Conservation (phyloP, 2,329 filamentous ascomycete genomes). For the Beauveria scarabaeidicola region DNA sequence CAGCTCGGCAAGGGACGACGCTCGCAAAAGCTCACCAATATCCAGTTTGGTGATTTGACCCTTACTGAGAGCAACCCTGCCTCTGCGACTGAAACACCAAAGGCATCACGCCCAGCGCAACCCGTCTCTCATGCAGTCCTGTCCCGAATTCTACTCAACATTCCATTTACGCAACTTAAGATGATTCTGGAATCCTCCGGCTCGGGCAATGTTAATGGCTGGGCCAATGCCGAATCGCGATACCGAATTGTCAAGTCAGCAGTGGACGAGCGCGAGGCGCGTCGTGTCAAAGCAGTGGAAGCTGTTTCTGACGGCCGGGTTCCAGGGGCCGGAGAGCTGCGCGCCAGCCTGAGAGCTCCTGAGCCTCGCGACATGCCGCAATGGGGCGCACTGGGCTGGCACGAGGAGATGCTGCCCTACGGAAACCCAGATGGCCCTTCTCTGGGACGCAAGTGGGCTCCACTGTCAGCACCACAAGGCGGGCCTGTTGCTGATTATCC, state of each 20-base stretch:
- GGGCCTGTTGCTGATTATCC: constrained; percentile 23
- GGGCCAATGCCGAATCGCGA: constrained; percentile 38
- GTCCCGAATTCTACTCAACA: constrained; percentile 59
- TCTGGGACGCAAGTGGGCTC: constrained; percentile 37
- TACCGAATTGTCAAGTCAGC: constrained; percentile 41
- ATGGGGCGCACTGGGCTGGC: constrained; percentile 43
- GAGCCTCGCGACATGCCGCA: constrained; percentile 31
- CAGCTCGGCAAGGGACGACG: constrained; percentile 31
- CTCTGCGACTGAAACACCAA: constrained; percentile 22
- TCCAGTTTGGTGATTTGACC: constrained; percentile 63
- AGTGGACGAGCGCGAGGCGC: constrained; percentile 49
- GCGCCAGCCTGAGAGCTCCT: constrained; percentile 27
- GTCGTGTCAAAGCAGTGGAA: constrained; percentile 39
- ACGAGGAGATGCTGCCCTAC: constrained; percentile 32
- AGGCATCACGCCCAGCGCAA: constrained; percentile 16
- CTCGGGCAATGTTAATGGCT: constrained; percentile 43
- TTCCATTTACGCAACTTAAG: constrained; percentile 61
- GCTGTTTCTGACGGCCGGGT: constrained; percentile 30
- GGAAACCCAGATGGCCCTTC: constrained; percentile 33
- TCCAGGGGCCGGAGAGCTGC: constrained; percentile 27
- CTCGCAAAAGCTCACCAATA: constrained; percentile 48
- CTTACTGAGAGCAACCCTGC: constrained; percentile 21
- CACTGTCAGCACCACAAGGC: constrained; percentile 22
- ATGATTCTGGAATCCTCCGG: constrained; percentile 52
- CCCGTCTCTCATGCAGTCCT: constrained; percentile 39